phyloP scores from a whole-genome alignment of 139 green algal species.

The Tetradesmus lagerheimii region DNA sequence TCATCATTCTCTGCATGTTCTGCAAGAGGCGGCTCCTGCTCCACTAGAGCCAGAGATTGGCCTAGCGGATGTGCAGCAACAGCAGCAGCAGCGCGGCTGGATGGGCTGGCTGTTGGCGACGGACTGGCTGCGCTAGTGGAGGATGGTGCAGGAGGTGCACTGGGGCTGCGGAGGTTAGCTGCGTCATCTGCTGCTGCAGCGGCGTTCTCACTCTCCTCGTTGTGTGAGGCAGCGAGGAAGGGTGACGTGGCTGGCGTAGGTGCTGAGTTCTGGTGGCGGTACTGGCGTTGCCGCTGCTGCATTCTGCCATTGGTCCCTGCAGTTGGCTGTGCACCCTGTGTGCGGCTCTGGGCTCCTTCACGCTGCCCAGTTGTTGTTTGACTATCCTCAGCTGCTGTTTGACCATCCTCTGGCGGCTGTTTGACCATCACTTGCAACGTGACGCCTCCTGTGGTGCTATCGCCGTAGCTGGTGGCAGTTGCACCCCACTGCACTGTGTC shows the following conservation, averaged over 20 bases:
- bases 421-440: background rate
- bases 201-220: no score
- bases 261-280: background rate
- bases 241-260: background rate
- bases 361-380: background rate
- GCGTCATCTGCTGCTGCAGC: background rate
- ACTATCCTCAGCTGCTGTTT: background rate
- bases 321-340: background rate
- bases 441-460: background rate
- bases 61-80: background rate
- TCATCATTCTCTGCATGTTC: background rate
- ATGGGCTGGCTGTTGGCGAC: background rate
- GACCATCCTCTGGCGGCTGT: background rate
- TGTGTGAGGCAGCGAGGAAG: background rate
- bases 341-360: background rate
- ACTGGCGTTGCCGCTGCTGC: slow-evolving; percentile 20
- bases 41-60: background rate
- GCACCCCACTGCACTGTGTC: slow-evolving; percentile 35
- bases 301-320: background rate
- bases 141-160: background rate
- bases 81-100: background rate
- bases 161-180: background rate
- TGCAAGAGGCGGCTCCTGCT: background rate
- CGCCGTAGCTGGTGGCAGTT: background rate
- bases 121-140: background rate